Base-by-base conservation (phyloP, 2,329 filamentous ascomycete genomes). In the Septoria petroselini region DNA sequence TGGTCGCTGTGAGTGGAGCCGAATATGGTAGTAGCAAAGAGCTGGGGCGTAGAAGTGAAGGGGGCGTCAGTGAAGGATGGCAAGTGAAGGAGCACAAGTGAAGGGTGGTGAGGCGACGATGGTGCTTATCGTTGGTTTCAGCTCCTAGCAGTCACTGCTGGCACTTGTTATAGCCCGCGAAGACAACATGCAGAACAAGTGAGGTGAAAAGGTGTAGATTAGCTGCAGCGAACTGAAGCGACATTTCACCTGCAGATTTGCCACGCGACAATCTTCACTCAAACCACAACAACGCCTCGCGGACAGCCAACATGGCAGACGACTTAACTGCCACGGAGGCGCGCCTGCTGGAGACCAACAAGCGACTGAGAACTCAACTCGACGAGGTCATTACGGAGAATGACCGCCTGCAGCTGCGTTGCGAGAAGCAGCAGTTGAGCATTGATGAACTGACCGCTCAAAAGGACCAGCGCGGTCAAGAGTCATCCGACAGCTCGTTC, bases 341-440 rank as follows among this genome's bases (percentile, higher is more conserved):
- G 25, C 43, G 43, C 25, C 35, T 47, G 21, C 34, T 47, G 25
- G 14, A 39, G 27, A 23, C 34, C 11, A 31, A 27, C 12, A 40
- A 39, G 43, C 25, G 30, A 18, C 43, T 47, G 4, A n/a, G 43
- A 30, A 17, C 35, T 19, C 35, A 39, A 17, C 19, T 19, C 4
- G 23, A 47, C 4, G 25, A 39, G 21, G 25, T 47, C 14, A 18
- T n/a, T 2, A 9, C 35, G 11, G 34, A 39, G 17, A 47, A 18
- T 23, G 43, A 47, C 4, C 17, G 23, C 3, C 18, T 47, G 7
- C 42, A 46, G 14, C 43, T 47, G n/a, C 34, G 43, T 31, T 40
- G 34, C 35, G 43, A 40, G n/a, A 47, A 39, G 25, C 43, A 29
- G 11, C 21, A 40, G 12, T 6, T 15, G 1, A 37, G 15, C 3